Base-by-base conservation (phyloP, 352 stramenopile genomes). In the Globisporangium ultimum region DNA sequence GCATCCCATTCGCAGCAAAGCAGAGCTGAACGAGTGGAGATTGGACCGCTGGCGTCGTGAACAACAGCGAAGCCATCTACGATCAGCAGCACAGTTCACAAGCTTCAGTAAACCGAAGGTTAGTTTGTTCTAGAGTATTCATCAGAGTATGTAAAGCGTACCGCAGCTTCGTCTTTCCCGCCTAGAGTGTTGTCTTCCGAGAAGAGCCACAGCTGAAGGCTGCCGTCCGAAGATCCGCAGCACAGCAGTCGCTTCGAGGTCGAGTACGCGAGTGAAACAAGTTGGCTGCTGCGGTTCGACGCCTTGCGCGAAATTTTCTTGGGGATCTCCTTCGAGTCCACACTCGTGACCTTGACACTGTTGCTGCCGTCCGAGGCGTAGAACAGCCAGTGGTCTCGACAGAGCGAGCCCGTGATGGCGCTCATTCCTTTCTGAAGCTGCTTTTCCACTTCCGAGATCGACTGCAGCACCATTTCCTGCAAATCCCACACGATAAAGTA, bases 281-380 rank as follows among this genome's bases (percentile, higher is more conserved):
- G 60, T 3, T 80, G 74, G 48, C 67, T 76, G 55, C 66, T 88
- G 48, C 82, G 77, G 56, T 78, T 82, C 22, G 76, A 62, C 18
- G 70, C 79, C 54, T 92, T 92, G 40, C 84, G 81, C 3, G 78
- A 71, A 34, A 94, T 88, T 64, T 91, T 89, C 55, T 87, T 86
- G 10, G 72, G 71, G 52, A 70, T 62, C 24, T 84, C 82, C 13
- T 56, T 63, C 15, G 70, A 74, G 49, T 85, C 78, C 1, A 86
- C 65, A 5, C 67, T 53, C 18, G 76, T 73, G 28, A 75, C 74
- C 32, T 83, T 82, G 50, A 94, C 80, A 63, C 74, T 92, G 48
- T 86, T 80, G 68, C 82, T 91, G 8, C 76, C 84, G 54, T 94
- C 84, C 22, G 76, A 70, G 46, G 70, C 68, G 61, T 88, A 94